Base-by-base conservation (phyloP, 2,329 filamentous ascomycete species). In the Stachybotrys echinatus region DNA sequence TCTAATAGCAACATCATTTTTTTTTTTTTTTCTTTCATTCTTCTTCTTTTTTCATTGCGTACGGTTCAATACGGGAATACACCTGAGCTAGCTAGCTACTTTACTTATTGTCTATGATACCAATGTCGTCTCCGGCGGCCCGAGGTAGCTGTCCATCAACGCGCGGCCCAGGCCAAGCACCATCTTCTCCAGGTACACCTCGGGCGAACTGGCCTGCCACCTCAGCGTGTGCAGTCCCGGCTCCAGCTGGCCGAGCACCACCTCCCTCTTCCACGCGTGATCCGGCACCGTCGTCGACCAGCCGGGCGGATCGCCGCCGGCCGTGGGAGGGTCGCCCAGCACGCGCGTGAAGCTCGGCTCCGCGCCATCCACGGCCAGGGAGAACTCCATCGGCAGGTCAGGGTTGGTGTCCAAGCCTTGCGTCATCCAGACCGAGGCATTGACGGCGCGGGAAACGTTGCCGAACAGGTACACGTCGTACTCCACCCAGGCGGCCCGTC, bases 381-480 rank as follows among this genome's bases (percentile, higher is more conserved):
- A 72, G 53, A 75, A 79, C 5, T 64, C 66, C 55, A 80, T 72
- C 1, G 68, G 72, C 0, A 68, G 63, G 31, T 66, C 63, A 1
- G 77, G 75, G 51, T 76, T 70, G 17, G 74, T 71, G 55, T 80
- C 78, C 6, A 78, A 65, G 8, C 31, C 43, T 10, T 12, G n/a
- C 17, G 39, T 49, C 31, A 50, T 17, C 37, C 31, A 21, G 19
- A 50, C 18, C 14, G 44, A 27, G 18, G 44, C 48, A 3, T 14
- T 50, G 14, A 39, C 0, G 70, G 58, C 7, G 54, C 56, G 42
- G 58, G 65, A 1, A 45, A 19, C 3, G 48, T 44, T 6, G n/a
- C 54, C 23, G 50, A 60, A 59, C 19, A 65, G 48, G 49, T 58
- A 65, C 38, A 66, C 55, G n/a, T 58, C 50, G 49, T 65, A 66